Base-by-base conservation (phyloP, 208 protist genomes). In the Naegleria lovaniensis region DNA sequence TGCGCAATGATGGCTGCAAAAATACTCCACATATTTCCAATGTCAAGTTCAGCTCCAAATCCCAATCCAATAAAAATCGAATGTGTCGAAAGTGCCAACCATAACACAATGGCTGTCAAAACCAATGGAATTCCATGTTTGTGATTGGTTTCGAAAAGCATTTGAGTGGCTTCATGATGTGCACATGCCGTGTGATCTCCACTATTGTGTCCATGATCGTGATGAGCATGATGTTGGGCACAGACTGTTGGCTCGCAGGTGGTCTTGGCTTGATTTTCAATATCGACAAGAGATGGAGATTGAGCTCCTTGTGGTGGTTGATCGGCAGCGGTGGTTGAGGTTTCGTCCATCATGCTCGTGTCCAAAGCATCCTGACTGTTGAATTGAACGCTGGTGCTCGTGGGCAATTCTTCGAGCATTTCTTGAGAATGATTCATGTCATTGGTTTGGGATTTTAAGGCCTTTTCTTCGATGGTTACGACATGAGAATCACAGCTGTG, bases 1-100 rank as follows among this genome's bases (percentile, higher is more conserved):
- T 88, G 85, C 0, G 85, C 39, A 33, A 88, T 43, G 36, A 88
- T 88, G 13, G 85, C 85, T 36, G 41, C 85, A 58, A 88, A 88
- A 0, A 88, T 51, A 38, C 41, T 38, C 85, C 85, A 88, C 85
- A 88, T 88, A 29, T 48, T 39, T n/a, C 15, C 41, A 25, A 33
- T 16, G 38, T 51, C 29, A 5, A 3, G 19, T 15, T 88, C 22
- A 58, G 85, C 25, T 15, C 85, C 85, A 29, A 88, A 58, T 39
- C 85, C 85, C 6, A 88, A 38, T 40, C 85, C 85, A 43, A 40
- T 39, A 36, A 88, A 88, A n/a, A 88, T 40, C 9, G 41, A 9
- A 38, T 88, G 85, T 0, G 40, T 29, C 4, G 41, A 88, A 38
- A 58, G 11, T 1, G 85, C 19, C 16, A 58, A 43, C 85, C 85